These are phyloP conservation scores for Persicaria tinctoria DNA, from an alignment of 148 eudicot species.

Conservation along the genomic window DNA sequence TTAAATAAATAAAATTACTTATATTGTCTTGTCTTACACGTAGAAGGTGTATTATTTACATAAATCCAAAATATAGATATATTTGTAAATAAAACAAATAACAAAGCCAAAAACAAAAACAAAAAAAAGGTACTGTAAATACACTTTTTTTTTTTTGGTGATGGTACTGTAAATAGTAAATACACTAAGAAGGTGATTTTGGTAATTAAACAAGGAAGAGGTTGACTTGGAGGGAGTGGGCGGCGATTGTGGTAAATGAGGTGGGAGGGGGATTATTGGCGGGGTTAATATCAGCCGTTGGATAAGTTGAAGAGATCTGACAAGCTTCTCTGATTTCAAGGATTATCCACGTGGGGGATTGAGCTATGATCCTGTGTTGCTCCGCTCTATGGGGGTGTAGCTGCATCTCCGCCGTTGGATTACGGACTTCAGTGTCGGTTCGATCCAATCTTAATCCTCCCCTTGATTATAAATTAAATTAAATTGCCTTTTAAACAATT, in stretches of 20 bases:
- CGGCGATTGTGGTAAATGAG: conserved; percentile 9
- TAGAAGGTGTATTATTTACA: no score
- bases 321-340: conserved; percentile 5
- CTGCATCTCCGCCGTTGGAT: neutral
- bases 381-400: neutral
- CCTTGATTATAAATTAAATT: neutral
- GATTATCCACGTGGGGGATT: conserved; percentile 13
- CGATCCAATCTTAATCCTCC: neutral
- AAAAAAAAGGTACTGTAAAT: no score
- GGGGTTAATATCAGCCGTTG: neutral
- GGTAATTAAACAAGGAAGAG: conserved; percentile 4
- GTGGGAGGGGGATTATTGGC: neutral
- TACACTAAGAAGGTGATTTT: neutral
- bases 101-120: no score
- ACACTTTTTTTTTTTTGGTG: no score
- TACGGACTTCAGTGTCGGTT: conserved; percentile 1
- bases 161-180: neutral
- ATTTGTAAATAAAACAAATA: no score
- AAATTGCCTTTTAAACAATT: neutral
- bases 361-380: neutral
- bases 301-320: neutral
- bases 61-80: no score
- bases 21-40: no score
- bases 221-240: neutral
- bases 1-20: no score